Base-by-base conservation (phyloP, 78 protist species). In the Tieghemostelium lacteum region DNA sequence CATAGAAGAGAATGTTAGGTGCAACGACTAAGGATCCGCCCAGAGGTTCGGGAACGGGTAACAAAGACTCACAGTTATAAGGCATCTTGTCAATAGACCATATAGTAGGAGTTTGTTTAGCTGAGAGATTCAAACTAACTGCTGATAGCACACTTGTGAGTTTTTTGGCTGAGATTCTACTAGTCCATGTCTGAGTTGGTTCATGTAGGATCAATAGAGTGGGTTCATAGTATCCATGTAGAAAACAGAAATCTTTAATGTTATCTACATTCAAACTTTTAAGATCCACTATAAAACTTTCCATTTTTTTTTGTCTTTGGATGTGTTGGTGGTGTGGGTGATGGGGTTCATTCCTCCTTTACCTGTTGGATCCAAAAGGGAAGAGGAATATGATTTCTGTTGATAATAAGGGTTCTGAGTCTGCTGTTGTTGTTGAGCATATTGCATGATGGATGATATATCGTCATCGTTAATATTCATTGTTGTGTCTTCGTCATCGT, bases 161-260 rank as follows among this genome's bases (percentile, higher is more conserved):
- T 37, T 54, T 77, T 45, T 70, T 67, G 20, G 14, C 24, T 1
- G 85, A 55, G 8, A 87, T 65, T 14, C 94, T 33, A 33, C 91
- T 54, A 2, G 94, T 73, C 88, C 92, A 73, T 12, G 93, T 93
- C 55, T 64, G 77, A 8, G 58, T 36, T 7, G 95, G 95, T 36
- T 93, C 89, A 34, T 76, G 83, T 17, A 85, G 31, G 50, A 94
- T 50, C 29, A 83, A 42, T 12, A 94, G 50, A 3, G 96, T 94
- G 20, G 96, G 96, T 62, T 94, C 96, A 29, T 73, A 89, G 73
- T 89, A 94, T 10, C 88, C 80, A 39, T 83, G 66, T 29, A 94
- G 88, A 62, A 94, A 94, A 22, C 63, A 70, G 10, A 88, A 62
- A 58, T 88, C 94, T n/a, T 66, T 62, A n/a, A 94, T 70, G 73